Base-by-base conservation (phyloP, 2,329 filamentous ascomycete species). In the Stachybotrys elegans region DNA sequence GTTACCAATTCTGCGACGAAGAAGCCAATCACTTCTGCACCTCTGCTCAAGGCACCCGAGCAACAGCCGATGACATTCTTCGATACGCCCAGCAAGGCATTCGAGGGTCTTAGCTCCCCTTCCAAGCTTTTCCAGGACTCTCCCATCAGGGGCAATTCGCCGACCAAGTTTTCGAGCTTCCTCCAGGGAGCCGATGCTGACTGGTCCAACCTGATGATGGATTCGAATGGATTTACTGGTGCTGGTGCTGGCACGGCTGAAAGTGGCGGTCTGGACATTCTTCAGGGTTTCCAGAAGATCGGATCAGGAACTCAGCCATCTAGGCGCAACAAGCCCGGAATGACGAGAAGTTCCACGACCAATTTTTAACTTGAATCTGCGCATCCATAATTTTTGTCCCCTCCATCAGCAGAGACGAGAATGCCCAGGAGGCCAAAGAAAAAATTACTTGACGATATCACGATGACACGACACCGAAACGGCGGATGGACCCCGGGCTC, bases 201-300 rank as follows among this genome's bases (percentile, higher is more conserved):
- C 42, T 71, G 67, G 62, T 56, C 61, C 12, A 49, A 56, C 6
- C 50, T 67, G 17, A 53, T 58, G 27, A 57, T 67, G 22, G 65
- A 67, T n/a, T n/a, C n/a, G n/a, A n/a, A n/a, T n/a, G n/a, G n/a
- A n/a, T n/a, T n/a, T n/a, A n/a, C n/a, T n/a, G n/a, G n/a, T n/a
- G n/a, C n/a, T n/a, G n/a, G n/a, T n/a, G n/a, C n/a, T n/a, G n/a
- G n/a, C n/a, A n/a, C n/a, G n/a, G n/a, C n/a, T n/a, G n/a, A n/a
- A n/a, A n/a, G 19, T 12, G 66, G 76, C 13, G 79, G 76, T 2
- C 74, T 89, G 41, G 86, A 90, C 55, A 83, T 90, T 51, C 75
- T 86, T 37, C 82, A 87, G 57, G 84, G 84, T 9, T 90, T 89
- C 55, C 79, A 84, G 59, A 86, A 83, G 67, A 89, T 90, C 58